These are phyloP conservation scores for Pseudoturritis turrita DNA, from an alignment of 345 rosid genomes.

Conservation along the genomic window DNA sequence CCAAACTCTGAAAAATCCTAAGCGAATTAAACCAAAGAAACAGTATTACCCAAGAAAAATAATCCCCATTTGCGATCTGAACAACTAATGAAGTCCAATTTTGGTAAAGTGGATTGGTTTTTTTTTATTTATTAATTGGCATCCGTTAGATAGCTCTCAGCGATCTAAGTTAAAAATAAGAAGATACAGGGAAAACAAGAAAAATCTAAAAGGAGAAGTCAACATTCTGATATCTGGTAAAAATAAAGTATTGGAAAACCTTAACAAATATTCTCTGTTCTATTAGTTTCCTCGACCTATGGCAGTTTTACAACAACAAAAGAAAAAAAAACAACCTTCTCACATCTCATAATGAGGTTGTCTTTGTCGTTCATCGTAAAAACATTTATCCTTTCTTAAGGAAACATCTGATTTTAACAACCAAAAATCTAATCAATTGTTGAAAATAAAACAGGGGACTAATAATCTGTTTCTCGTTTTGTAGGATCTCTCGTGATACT, in stretches of 20 bases:
- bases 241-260: not conserved
- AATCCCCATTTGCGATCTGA: not conserved
- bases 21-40: too few species aligned
- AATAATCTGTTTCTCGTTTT: not conserved
- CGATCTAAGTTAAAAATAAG: not conserved
- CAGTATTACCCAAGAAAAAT: too few species aligned
- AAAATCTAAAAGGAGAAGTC: not conserved
- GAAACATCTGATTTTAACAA: not conserved
- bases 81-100: not conserved
- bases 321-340: not conserved
- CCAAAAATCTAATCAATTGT: not conserved
- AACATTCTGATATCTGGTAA: not conserved
- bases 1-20: too few species aligned
- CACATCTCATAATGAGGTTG: not conserved
- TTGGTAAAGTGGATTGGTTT: not conserved
- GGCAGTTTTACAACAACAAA: not conserved
- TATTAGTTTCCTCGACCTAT: not conserved
- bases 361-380: constrained; percentile 8
- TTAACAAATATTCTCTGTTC: not conserved
- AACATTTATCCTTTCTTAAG: not conserved
- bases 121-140: too few species aligned
- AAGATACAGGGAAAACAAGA: not conserved
- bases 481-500: not conserved
- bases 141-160: not conserved
- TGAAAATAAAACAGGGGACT: not conserved